Base-by-base conservation (phyloP, 2,329 filamentous ascomycete species). In the Clathrospora elynae region DNA sequence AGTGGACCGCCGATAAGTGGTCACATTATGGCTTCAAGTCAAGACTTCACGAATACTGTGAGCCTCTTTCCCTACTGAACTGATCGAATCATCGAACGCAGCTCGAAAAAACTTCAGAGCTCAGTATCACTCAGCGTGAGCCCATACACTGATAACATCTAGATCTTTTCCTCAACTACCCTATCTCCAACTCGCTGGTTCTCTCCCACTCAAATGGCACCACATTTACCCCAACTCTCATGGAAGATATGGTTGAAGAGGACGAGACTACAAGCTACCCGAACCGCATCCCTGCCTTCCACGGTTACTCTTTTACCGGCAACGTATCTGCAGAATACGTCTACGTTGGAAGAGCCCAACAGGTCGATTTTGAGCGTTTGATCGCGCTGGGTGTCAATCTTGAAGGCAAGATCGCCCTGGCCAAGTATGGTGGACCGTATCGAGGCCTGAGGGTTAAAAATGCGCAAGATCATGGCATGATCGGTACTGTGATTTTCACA, bases 371-470 rank as follows among this genome's bases (percentile, higher is more conserved):
- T 32, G 62, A 75, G n/a, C 65, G 72, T 11, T 59, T 75, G 6
- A 35, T 63, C 11, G 67, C 64, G 19, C 59, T 75, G 5, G 72
- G 72, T 18, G 70, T 77, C 10, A 52, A 71, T 13, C 64, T 77
- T 2, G 66, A 76, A 45, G 74, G 75, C 37, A 77, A 76, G 51
- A 76, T 77, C 45, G 75, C 74, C 2, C 50, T 77, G n/a, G 68
- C 73, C 14, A 71, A 70, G 44, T 77, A 75, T 38, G 72, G 72
- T 13, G 72, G 72, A 2, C 70, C 72, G 1, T 75, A 75, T 56
- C 66, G 75, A 37, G 74, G 74, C 2, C 57, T 76, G 16, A 77
- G 77, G 44, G 73, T 77, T 17, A 75, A 76, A 57, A 76, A 75
- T 38, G 72, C 74, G 3, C 70, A 75, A 41, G 69, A 73, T 5